Base-by-base conservation (phyloP, 768 basidiomycete species). In the Tephrocybe sp. region DNA sequence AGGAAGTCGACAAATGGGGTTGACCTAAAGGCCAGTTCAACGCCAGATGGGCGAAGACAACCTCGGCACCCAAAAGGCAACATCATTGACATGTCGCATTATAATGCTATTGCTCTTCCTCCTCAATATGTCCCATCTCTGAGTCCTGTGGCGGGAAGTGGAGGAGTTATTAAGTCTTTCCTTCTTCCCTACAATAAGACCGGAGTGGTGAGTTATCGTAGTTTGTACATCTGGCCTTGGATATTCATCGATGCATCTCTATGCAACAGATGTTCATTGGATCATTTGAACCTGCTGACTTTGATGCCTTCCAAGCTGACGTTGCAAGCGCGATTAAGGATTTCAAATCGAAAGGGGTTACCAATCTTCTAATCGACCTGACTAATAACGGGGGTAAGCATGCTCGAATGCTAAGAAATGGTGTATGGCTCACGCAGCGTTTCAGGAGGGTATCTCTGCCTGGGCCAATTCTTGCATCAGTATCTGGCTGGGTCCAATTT, bases 331-430 rank as follows among this genome's bases (percentile, higher is more conserved):
- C 78, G 1, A 62, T 83, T 51, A 57, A 57, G 1, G 59, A 71
- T 3, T 79, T 85, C 68, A 63, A 80, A 54, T 54, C 61, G 0
- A 70, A 73, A 1, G 78, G 78, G 3, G 77, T 82, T 10, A 75
- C 70, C 0, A 74, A 71, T 30, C 63, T 85, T 10, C 55, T 85
- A 19, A 71, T 86, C 35, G 84, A 85, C 60, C 60, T 84, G 31
- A 78, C 78, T 11, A 80, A 84, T 61, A 87, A 87, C 55, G 79
- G 77, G 49, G 84, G 83, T 77, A 39, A n/a, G 73, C 2, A 23
- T 51, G 34, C 13, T 12, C 9, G 22, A 14, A 38, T 30, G 17
- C n/a, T n/a, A n/a, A n/a, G n/a, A 20, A 20, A 45, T 36, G 34
- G 26, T 2, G 38, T 39, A 16, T 47, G 45, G 40, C 40, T 49